A percentile compares a stretch with the other conserved stretches of the same genome.
phyloP scores from a whole-genome alignment of 441 rosid species.

The Adansonia grandidieri region DNA sequence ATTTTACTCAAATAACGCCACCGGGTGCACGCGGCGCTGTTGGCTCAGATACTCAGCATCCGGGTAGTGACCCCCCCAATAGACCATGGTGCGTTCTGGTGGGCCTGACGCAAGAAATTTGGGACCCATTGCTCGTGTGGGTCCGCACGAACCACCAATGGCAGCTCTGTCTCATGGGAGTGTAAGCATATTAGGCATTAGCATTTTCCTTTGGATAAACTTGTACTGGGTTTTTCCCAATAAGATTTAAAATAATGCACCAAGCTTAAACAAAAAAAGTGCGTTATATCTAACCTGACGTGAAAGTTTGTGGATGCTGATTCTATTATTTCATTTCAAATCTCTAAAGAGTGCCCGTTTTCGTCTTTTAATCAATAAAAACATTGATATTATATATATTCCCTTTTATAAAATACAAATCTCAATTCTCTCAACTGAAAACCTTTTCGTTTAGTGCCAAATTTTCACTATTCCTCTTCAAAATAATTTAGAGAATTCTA shows the following conservation, averaged over 20 bases:
- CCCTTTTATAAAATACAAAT: background rate
- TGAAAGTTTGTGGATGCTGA: conserved; percentile 20
- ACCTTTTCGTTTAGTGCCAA: background rate
- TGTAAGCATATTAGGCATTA: conserved; percentile 14
- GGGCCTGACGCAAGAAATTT: background rate
- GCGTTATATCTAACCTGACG: conserved; percentile 12
- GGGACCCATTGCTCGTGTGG: conserved; percentile 9
- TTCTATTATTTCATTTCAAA: conserved; percentile 4
- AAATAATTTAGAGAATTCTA: background rate
- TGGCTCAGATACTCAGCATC: conserved; percentile 22
- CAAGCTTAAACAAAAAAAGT: conserved; percentile 3
- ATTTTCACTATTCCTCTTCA: background rate
- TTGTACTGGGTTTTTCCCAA: background rate
- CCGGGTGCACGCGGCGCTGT: conserved; percentile 2
- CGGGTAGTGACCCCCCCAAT: conserved; percentile 17
- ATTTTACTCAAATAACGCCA: background rate
- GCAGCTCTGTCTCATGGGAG: conserved; percentile 10
- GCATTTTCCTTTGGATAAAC: background rate
- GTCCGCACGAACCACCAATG: conserved; percentile 19
- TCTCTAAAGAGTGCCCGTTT: conserved; percentile 7
- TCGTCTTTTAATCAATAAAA: background rate
- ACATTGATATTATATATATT: background rate
- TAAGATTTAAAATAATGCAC: background rate
- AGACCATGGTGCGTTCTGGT: conserved; percentile 11
- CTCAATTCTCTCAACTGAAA: background rate